Base-by-base conservation (phyloP, 225 moss, liverwort and hornwort genomes). In the Anthoceros angustus region DNA sequence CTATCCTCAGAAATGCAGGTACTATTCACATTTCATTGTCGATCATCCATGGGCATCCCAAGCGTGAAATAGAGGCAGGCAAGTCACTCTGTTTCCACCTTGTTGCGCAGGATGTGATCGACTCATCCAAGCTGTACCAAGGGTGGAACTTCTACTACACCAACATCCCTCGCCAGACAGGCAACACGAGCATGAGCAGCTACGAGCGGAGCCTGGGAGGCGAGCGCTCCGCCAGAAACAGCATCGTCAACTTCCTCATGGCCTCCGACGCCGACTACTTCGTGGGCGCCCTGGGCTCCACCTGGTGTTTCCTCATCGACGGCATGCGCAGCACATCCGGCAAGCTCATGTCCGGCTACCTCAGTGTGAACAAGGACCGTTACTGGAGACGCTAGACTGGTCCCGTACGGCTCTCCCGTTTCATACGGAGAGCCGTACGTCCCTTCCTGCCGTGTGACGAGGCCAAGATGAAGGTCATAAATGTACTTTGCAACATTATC, bases 1-100 rank as follows among this genome's bases (percentile, higher is more conserved):
- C 43, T 81, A 49, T 75, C 78, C 8, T 60, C 64, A 0, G 73
- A 81, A 69, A 81, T 81, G 75, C 12, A 81, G 73, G 75, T 78
- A 25, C 49, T 20, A 7, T 55, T 20, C 55, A 0, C 55, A 20
- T 1, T 32, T 32, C 2, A 4, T 32, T 32, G 32, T 32, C 1
- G 4, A 32, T 4, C 32, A 32, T 32, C 32, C 32, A 1, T 32
- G 32, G 2, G 4, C 32, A 32, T 4, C 32, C 32, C 32, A 32
- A 32, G 4, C 4, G 32, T 4, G 32, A 32, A 32, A 32, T 32
- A 32, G 32, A 1, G 32, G 32, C 32, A n/a, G n/a, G n/a, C n/a
- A n/a, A n/a, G n/a, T n/a, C n/a, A 32, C 32, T 1, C 32, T 32
- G 32, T 1, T 32, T 32, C 32, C 32, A 1, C 32, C 32, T 55